These are phyloP conservation scores for Chimonanthus salicifolius DNA, from an alignment of 164 flowering plant genomes.

Conservation along the genomic window DNA sequence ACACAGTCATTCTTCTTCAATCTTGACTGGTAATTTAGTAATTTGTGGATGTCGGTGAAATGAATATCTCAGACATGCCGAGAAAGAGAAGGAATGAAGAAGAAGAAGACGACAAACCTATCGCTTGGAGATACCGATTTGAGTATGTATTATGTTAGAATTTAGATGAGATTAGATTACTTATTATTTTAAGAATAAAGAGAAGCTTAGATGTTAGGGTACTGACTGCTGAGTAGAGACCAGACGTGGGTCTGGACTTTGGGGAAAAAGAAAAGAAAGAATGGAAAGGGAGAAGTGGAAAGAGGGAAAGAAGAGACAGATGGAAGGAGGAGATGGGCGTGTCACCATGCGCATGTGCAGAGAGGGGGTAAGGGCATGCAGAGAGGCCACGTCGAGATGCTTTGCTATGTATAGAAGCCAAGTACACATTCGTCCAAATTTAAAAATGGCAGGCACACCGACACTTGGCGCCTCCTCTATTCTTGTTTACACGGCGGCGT, in stretches of 20 bases:
- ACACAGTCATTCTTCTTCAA: background rate
- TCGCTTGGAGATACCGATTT: no score
- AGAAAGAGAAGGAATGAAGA: background rate
- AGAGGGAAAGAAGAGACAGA: background rate
- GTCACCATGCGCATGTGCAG: slow-evolving; percentile 1
- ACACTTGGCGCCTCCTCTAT: background rate
- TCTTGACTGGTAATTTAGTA: background rate
- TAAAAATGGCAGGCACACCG: background rate
- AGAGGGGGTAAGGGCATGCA: background rate
- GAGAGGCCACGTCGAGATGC: background rate
- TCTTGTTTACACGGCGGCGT: no score
- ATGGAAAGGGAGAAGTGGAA: background rate
- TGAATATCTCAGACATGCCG: background rate
- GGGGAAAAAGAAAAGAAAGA: no score
- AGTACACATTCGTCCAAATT: background rate
- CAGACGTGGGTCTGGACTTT: no score
- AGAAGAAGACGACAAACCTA: background rate
- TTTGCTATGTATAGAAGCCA: background rate
- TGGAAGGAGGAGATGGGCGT: slow-evolving; percentile 2
- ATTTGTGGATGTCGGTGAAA: background rate
- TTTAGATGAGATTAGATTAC: background rate
- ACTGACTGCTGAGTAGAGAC: no score
- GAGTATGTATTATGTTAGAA: background rate
- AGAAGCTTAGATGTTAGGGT: no score
- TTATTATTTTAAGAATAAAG: no score